A percentile compares a stretch with the other conserved stretches of the same genome.
Conservation (phyloP, 2,329 filamentous ascomycete species). For the Neonectria neomacrospora region DNA sequence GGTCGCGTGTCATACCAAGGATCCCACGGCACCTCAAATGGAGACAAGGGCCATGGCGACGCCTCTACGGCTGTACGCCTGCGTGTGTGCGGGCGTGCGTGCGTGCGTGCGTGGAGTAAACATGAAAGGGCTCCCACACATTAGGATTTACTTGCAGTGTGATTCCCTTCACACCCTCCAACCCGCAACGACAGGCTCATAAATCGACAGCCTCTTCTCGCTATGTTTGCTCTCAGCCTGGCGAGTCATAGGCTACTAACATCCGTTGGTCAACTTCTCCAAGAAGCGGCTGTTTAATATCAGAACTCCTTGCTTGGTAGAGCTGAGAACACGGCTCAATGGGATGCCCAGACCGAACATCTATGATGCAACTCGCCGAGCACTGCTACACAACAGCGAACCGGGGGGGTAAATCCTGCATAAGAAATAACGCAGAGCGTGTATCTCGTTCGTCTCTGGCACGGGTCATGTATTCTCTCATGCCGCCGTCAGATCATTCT, state of each 20-base stretch:
- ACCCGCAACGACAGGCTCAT: background rate
- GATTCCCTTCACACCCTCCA: background rate
- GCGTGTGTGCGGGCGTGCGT: too few relatives aligned
- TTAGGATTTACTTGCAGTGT: background rate
- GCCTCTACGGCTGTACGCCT: background rate
- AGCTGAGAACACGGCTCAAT: background rate
- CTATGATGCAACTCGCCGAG: background rate
- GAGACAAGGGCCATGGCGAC: too few relatives aligned
- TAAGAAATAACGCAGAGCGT: background rate
- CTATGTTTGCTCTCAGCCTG: background rate
- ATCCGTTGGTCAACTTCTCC: background rate
- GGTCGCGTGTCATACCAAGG: background rate
- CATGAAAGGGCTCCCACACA: background rate
- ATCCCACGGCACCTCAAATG: background rate
- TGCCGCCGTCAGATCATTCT: background rate
- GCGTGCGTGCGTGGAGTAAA: background rate
- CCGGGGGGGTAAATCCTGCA: background rate
- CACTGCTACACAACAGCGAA: background rate
- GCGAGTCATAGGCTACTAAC: background rate
- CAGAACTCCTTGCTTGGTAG: background rate
- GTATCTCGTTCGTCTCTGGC: background rate
- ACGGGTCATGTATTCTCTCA: background rate
- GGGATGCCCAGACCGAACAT: background rate
- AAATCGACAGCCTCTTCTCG: background rate
- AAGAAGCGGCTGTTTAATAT: background rate